These are phyloP conservation scores for Lachnellula arida DNA, from an alignment of 2,329 filamentous ascomycete species.

Conservation along the genomic window DNA sequence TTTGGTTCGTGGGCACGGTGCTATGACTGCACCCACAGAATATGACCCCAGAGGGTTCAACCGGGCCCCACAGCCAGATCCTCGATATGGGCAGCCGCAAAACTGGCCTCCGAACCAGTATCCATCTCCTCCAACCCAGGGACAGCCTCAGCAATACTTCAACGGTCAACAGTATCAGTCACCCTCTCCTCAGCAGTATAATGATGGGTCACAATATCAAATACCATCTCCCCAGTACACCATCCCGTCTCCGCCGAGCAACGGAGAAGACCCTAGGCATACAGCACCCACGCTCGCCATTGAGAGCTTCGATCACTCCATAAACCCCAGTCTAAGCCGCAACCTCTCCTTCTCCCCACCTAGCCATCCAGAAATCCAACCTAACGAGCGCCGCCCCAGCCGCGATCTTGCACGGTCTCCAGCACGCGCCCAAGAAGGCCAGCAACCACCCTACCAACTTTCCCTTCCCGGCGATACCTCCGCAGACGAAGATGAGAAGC, in stretches of 20 bases:
- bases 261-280: neutral
- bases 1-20: conserved; percentile 28
- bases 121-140: conserved; percentile 1
- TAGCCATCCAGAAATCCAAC: neutral
- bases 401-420: conserved; percentile 29
- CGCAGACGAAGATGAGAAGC: conserved; percentile 13
- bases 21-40: conserved; percentile 17
- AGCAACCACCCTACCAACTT: conserved; percentile 31
- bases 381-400: conserved; percentile 8
- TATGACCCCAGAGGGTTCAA: conserved; percentile 26
- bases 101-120: neutral
- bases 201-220: neutral
- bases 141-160: neutral
- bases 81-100: conserved; percentile 3
- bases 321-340: neutral
- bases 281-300: neutral
- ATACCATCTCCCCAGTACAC: neutral
- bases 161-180: neutral
- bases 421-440: conserved; percentile 20
- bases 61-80: conserved; percentile 11
- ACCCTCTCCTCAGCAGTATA: neutral
- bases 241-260: neutral
- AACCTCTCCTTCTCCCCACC: neutral
- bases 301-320: neutral
- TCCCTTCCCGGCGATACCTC: conserved; percentile 20